Conservation (phyloP, 352 stramenopile species). For the Achlya hypogyna region DNA sequence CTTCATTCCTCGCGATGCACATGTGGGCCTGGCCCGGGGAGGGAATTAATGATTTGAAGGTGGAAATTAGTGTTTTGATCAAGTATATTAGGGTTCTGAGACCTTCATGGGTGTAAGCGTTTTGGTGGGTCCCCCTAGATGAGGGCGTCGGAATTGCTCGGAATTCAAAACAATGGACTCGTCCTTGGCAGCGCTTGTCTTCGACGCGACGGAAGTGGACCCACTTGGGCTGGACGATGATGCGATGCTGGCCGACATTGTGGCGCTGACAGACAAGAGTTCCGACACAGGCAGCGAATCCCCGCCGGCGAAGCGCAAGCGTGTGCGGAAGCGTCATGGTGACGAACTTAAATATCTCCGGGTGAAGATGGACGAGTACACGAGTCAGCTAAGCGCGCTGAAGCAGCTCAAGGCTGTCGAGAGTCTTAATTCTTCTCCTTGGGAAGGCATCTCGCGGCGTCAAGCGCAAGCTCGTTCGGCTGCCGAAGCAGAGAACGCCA, state of each 20-base stretch:
- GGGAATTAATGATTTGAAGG: no score
- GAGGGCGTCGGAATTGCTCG: no score
- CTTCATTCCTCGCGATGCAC: no score
- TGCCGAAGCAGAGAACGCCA: slow-evolving; percentile 5
- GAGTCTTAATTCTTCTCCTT: neutral
- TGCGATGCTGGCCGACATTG: neutral
- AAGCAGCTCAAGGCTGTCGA: neutral
- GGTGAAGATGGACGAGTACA: slow-evolving; percentile 1
- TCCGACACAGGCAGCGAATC: neutral
- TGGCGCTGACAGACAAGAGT: neutral
- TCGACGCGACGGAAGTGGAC: neutral
- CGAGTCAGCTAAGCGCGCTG: neutral
- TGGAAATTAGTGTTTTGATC: no score
- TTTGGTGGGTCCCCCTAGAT: no score
- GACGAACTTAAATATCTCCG: slow-evolving; percentile 6
- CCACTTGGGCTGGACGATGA: neutral
- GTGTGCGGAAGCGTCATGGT: neutral
- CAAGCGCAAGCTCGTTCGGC: neutral
- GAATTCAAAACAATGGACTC: neutral
- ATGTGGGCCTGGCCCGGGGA: no score
- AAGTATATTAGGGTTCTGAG: no score
- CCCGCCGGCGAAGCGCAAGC: neutral
- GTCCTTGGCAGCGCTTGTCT: neutral
- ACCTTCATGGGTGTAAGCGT: no score
- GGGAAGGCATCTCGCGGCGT: slow-evolving; percentile 9